Conservation (phyloP, 1,284 basidiomycete genomes). For the Ceratobasidium sp. region DNA sequence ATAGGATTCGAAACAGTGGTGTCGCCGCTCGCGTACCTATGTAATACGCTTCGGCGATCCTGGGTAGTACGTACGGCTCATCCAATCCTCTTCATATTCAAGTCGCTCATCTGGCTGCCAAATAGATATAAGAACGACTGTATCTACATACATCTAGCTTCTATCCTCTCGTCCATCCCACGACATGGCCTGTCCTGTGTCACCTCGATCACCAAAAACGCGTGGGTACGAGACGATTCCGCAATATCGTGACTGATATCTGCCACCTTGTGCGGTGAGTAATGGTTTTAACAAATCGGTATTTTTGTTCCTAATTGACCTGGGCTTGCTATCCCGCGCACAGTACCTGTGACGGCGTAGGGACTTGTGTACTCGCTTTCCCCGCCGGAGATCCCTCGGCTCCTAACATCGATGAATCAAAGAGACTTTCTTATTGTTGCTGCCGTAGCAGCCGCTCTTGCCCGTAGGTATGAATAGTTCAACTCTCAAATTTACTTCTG, state of each 20-base stretch:
- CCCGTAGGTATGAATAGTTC: constrained; percentile 46
- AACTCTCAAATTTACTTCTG: neutral
- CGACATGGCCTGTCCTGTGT: constrained; percentile 32
- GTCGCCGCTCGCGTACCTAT: constrained; percentile 93
- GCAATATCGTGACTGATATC: constrained; percentile 89
- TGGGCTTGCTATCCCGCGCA: too few relatives aligned
- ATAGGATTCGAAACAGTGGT: constrained; percentile 95
- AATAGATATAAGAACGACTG: constrained; percentile 88
- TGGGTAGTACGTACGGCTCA: constrained; percentile 70
- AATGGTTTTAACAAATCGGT: constrained; percentile 8
- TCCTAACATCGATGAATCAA: constrained; percentile 84
- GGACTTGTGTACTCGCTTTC: constrained; percentile 80
- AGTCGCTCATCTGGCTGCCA: neutral
- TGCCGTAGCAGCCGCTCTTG: constrained; percentile 74
- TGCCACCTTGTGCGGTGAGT: constrained; percentile 78
- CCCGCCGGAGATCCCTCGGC: constrained; percentile 66
- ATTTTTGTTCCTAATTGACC: constrained; percentile 53
- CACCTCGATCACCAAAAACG: constrained; percentile 52
- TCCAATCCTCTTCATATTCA: constrained; percentile 11
- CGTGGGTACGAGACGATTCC: constrained; percentile 95
- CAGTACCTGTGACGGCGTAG: constrained; percentile 86
- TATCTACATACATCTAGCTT: constrained; percentile 75
- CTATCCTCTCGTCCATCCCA: constrained; percentile 81
- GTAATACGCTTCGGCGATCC: constrained; percentile 90
- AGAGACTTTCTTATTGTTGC: constrained; percentile 88